These are phyloP conservation scores for Juncus effusus DNA, from an alignment of 176 grass and related monocot genomes.

Conservation along the genomic window DNA sequence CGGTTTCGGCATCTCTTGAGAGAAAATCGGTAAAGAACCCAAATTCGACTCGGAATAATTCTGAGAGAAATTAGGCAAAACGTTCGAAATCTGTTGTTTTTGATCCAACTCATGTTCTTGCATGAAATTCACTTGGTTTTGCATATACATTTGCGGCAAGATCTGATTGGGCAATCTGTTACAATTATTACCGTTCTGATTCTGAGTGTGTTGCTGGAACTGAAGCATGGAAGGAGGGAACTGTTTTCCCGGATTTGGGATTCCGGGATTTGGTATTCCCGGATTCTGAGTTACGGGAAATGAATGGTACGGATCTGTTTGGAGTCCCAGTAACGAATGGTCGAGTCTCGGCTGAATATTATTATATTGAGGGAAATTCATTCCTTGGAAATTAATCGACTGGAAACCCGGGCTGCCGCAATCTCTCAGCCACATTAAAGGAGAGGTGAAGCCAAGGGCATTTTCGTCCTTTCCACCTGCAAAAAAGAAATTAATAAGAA, in stretches of 20 bases:
- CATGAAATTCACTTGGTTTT: constrained; percentile 49
- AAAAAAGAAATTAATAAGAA: constrained; percentile 23
- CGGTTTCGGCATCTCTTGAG: constrained; percentile 58
- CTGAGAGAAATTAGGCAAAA: constrained; percentile 47
- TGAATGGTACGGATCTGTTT: constrained; percentile 66
- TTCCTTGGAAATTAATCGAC: constrained; percentile 72
- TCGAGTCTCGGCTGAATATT: constrained; percentile 71
- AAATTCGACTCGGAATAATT: constrained; percentile 53
- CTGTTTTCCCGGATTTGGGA: constrained; percentile 48
- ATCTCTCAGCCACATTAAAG: constrained; percentile 89
- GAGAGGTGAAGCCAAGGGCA: constrained; percentile 55
- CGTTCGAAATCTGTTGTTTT: constrained; percentile 53
- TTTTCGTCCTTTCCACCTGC: constrained; percentile 84
- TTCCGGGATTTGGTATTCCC: constrained; percentile 14
- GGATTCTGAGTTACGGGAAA: constrained; percentile 47
- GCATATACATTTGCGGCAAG: constrained; percentile 65
- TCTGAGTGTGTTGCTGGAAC: constrained; percentile 66
- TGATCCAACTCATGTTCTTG: constrained; percentile 69
- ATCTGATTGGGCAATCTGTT: constrained; percentile 55
- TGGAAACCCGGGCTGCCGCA: constrained; percentile 74
- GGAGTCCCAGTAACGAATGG: constrained; percentile 51
- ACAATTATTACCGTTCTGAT: constrained; percentile 36
- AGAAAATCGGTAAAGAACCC: constrained; percentile 47
- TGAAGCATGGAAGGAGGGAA: constrained; percentile 63
- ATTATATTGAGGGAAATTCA: constrained; percentile 55